phyloP scores from a whole-genome alignment of 768 basidiomycete species.

The Amanita polypyramis region DNA sequence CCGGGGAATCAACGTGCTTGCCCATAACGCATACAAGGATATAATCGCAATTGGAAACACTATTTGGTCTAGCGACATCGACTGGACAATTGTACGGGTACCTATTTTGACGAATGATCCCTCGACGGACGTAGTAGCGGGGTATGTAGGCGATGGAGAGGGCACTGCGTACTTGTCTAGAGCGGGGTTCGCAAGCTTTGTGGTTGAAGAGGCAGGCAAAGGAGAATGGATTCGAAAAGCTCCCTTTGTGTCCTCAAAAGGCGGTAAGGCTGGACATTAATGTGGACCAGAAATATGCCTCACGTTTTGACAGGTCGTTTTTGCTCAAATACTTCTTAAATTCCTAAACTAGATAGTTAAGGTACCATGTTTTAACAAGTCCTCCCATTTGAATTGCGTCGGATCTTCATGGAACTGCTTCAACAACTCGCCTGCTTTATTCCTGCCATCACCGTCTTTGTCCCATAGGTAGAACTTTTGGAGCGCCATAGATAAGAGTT shows the following conservation, averaged over 20 bases:
- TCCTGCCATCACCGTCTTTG: slow-evolving; percentile 18
- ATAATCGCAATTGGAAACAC: slow-evolving; percentile 53
- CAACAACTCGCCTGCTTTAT: slow-evolving; percentile 42
- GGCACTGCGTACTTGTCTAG: slow-evolving; percentile 40
- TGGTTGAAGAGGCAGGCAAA: slow-evolving; percentile 43
- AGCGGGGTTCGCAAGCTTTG: slow-evolving; percentile 50
- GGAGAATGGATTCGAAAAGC: slow-evolving; percentile 50
- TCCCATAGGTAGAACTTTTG: slow-evolving; percentile 83
- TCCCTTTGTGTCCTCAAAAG: slow-evolving; percentile 24
- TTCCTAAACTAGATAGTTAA: slow-evolving; percentile 6
- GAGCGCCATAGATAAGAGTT: slow-evolving; percentile 65
- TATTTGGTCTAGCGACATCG: slow-evolving; percentile 37
- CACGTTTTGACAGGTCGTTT: too few species aligned
- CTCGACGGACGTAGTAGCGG: slow-evolving; percentile 38
- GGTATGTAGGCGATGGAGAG: slow-evolving; percentile 59
- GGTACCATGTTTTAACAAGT: slow-evolving; percentile 49
- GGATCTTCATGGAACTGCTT: slow-evolving; percentile 71
- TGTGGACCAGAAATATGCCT: background rate
- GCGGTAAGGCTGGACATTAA: slow-evolving; percentile 1
- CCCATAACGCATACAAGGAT: slow-evolving; percentile 53
- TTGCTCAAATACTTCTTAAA: too few species aligned
- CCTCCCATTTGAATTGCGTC: slow-evolving; percentile 73
- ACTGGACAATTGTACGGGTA: slow-evolving; percentile 66
- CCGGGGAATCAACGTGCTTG: slow-evolving; percentile 29
- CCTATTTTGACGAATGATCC: slow-evolving; percentile 46